Base-by-base conservation (phyloP, 1,284 basidiomycete species). In the Vanrija humicola region DNA sequence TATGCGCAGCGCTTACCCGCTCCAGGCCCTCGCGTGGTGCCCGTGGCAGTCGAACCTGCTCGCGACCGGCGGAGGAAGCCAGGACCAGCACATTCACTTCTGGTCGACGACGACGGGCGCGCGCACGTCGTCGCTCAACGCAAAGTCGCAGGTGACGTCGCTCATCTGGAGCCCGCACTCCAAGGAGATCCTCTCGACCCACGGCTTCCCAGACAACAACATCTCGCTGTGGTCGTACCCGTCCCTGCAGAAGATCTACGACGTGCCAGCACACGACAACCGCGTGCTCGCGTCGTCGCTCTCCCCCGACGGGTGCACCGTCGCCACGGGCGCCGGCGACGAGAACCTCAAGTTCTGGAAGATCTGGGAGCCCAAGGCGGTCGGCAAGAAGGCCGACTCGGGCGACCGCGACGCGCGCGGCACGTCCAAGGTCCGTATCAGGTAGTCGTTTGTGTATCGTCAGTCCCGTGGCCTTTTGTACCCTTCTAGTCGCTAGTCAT, bases 21-120 rank as follows among this genome's bases (percentile, higher is more conserved):
- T 23, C 21, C 28, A 29, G 28, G 34, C 34, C 0, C 79, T 99
- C 45, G 90, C 92, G 0, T 99, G 96, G 92, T 97, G 91, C 64
- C 92, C 95, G 0, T 98, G 95, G 93, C 90, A 95, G 78, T 84
- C 88, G 0, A 88, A 88, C 9, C 81, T 98, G 8, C 84, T 98
- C 46, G 95, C 95, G 0, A 87, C 89, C 0, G 96, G 96, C 0
- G 96, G 96, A 1, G 96, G 96, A 0, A 94, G 92, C 0, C 89
- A 89, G 59, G 95, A 98, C 71, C 89, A 91, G 40, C 90, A 87
- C 23, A 90, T 98, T 65, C 90, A 98, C 71, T 82, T 96, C 59
- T 96, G 93, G 92, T 90, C 90, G 63, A 86, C 85, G 48, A 90
- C 87, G 14, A 95, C 91, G 0, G 90, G 90, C 6, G 90, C 91